Evolutionary conservation across 2,329 filamentous ascomycete species (phyloP), one percentile per base, ranked within the genome.

Genomic region (Rutstroemia sp.): DNA sequence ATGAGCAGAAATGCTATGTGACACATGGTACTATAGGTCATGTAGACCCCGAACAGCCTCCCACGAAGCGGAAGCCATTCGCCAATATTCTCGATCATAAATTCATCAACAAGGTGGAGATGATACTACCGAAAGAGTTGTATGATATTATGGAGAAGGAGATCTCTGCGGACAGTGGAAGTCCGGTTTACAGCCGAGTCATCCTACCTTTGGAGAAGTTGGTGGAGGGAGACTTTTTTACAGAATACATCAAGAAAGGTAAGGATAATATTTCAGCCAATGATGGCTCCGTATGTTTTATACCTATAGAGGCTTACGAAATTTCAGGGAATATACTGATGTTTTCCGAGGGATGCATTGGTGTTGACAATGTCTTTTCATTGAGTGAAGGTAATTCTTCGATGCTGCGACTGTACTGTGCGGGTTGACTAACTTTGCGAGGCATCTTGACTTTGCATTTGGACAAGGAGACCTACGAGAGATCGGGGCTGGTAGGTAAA

Each of bases 391-490:
- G 90, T 81, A 74, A 51, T 69, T 60, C 48, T 7, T 42, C 14
- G 25, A 17, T 23, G 36, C 7, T 23, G 17, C 9, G 14, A 16
- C 5, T 36, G 16, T 17, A 4, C 9, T 5, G 7, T 27, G 9
- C 4, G 27, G 16, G 8, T 1, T 10, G 17, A 42, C 34, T 54
- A 12, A 51, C 12, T 5, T n/a, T 55, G 40, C 23, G 44, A 88
- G 89, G 89, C 0, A 73, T 81, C 0, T 76, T 99, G 36, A 82
- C 78, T 4, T 77, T 99, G 64, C 87, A 89, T 64, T 77, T 97
- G 25, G 87, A 90, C 61, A 90, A 86, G 63, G 84, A 91, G 54
- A 84, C 82, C 0, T 96, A 92, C 70, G 91, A 97, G 70, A 80
- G 86, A 48, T 84, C 87, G 48, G 94, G 94, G 0, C 76, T 99